Evolutionary conservation across 495 filamentous ascomycete species (phyloP), one percentile per base, ranked within the genome.

Genomic region (Rhizodiscina lignyota): DNA sequence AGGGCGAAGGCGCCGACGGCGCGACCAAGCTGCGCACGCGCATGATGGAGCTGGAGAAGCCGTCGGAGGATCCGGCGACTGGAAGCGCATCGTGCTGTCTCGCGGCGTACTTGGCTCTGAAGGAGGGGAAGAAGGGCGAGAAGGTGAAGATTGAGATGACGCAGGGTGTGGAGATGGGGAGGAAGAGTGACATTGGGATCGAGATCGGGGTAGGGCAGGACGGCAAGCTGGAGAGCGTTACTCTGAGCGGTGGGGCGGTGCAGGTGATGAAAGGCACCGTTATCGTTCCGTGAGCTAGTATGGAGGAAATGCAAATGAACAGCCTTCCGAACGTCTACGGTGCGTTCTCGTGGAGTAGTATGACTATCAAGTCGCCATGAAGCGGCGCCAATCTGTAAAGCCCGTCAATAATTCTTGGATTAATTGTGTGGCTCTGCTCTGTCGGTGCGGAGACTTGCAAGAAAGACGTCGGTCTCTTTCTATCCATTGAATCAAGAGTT

Each of bases 81-180:
- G 77, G 77, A 2, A 74, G 68, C 41, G 76, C 71, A 35, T 67
- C 68, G 26, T 65, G 62, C 38, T 64, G 64, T 18, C 48, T 82
- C 38, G 58, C 60, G 18, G 55, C 61, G 6, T 79, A 70, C 45
- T 51, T 83, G 33, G 60, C 71, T 5, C 45, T 78, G 31, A 55
- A 47, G 53, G 41, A 51, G 21, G 51, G 53, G 1, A 38, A 44
- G 29, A 32, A 44, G 34, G 44, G 45, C 20, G 45, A 53, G n/a
- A 38, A 41, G 17, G 45, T 49, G 29, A 53, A 46, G 41, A 76
- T 68, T 45, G 54, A 55, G 30, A 47, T 85, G 35, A 68, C 67
- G 43, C 81, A 86, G 57, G 81, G 80, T 0, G 73, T 84, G 10
- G 79, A 86, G 58, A 86, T 84, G 74, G 79, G 75, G 0, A 57